Percentiles rank a stretch among this genome's conserved stretches.
Conservation (phyloP, 805 yeast genomes). For the Candida maris region DNA sequence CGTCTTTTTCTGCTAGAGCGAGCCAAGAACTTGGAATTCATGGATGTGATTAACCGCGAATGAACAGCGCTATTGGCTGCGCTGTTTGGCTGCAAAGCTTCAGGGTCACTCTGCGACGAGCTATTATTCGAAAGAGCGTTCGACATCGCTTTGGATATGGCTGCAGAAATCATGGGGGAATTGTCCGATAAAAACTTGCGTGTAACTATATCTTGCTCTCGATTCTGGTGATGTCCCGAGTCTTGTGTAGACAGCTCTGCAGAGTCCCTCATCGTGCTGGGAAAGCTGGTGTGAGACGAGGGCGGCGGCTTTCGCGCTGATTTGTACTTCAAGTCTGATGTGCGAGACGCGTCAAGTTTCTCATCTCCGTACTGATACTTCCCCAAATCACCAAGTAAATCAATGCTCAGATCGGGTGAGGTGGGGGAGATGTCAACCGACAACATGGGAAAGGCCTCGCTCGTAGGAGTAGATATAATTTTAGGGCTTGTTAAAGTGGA, state of each 20-base stretch:
- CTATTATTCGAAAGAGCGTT: slow-evolving; percentile 9
- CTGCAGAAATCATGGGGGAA: slow-evolving; percentile 34
- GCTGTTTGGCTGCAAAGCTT: slow-evolving; percentile 1
- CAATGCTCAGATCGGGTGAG: slow-evolving; percentile 15
- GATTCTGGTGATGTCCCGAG: not conserved
- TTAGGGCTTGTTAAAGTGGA: slow-evolving; percentile 38
- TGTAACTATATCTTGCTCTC: slow-evolving; percentile 6
- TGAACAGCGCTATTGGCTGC: slow-evolving; percentile 1
- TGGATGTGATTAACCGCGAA: slow-evolving; percentile 41
- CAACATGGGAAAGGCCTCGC: slow-evolving; percentile 11
- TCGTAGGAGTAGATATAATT: slow-evolving; percentile 15
- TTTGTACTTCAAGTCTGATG: not conserved
- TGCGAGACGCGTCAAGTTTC: not conserved
- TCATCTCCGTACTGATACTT: not conserved
- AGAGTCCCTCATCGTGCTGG: slow-evolving; percentile 1
- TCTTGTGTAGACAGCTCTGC: not conserved
- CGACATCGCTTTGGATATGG: slow-evolving; percentile 30
- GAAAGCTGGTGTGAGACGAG: not conserved
- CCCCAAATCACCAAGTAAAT: slow-evolving; percentile 9
- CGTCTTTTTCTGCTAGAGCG: slow-evolving; percentile 47
- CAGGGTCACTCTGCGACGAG: not conserved
- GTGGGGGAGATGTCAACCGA: slow-evolving; percentile 16
- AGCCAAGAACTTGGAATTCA: slow-evolving; percentile 61
- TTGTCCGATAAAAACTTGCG: slow-evolving; percentile 20
- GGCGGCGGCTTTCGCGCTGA: slow-evolving; percentile 1